A percentile compares a stretch with the other conserved stretches of the same genome.
phyloP scores from a whole-genome alignment of 1,284 basidiomycete species.

The Pyrrhoderma noxium region DNA sequence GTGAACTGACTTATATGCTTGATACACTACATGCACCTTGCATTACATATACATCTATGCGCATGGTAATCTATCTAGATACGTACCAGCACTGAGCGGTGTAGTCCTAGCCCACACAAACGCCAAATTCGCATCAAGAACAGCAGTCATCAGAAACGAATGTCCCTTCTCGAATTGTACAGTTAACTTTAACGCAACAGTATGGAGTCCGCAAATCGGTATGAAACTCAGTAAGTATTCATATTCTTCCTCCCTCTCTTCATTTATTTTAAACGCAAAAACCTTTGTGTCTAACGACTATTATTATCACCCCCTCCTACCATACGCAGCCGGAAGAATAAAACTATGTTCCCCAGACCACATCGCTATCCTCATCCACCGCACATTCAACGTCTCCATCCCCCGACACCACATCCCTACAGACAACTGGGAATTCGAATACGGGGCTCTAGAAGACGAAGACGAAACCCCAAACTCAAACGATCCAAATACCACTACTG shows the following conservation, averaged over 20 bases:
- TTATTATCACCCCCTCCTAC: not conserved
- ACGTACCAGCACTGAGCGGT: constrained; percentile 80
- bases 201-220: constrained; percentile 87
- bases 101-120: constrained; percentile 86
- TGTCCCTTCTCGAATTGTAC: constrained; percentile 81
- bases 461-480: constrained; percentile 28
- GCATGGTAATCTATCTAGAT: constrained; percentile 41
- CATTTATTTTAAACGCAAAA: no score
- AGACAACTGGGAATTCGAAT: constrained; percentile 82
- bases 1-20: no score
- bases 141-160: constrained; percentile 72
- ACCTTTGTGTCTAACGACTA: no score
- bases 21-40: no score
- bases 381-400: constrained; percentile 96
- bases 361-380: constrained; percentile 86
- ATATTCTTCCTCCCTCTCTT: not conserved
- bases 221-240: constrained; percentile 68
- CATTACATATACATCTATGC: not conserved
- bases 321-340: constrained; percentile 67
- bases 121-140: constrained; percentile 59
- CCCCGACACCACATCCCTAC: constrained; percentile 85
- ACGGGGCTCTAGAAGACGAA: constrained; percentile 69
- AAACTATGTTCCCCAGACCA: constrained; percentile 92
- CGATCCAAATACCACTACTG: no score
- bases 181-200: constrained; percentile 74